Conservation (phyloP, 1,139 yeast genomes). For the Sugiyamaella novakii region DNA sequence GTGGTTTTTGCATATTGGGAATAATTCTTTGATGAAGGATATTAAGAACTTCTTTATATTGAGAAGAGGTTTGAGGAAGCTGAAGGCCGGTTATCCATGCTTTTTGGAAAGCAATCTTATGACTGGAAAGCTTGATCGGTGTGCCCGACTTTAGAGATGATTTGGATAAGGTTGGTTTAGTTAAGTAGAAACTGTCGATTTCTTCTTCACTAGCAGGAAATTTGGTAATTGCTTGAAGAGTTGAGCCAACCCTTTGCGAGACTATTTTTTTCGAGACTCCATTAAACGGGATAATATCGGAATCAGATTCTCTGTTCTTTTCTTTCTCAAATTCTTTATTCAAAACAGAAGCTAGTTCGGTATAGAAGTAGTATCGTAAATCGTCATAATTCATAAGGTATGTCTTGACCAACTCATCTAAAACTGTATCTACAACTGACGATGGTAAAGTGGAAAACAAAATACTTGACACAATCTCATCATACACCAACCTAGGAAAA, state of each 20-base stretch:
- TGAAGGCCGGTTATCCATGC: slow-evolving; percentile 63
- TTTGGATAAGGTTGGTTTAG: slow-evolving; percentile 46
- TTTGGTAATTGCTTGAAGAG: slow-evolving; percentile 43
- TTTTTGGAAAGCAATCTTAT: slow-evolving; percentile 68
- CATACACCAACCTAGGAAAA: slow-evolving; percentile 64
- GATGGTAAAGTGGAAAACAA: slow-evolving; percentile 25
- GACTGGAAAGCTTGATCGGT: slow-evolving; percentile 52
- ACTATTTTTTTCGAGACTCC: slow-evolving; percentile 1
- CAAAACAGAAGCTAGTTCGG: slow-evolving; percentile 28
- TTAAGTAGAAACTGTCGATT: slow-evolving; percentile 38
- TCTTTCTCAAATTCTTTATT: slow-evolving; percentile 18
- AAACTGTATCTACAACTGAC: slow-evolving; percentile 48
- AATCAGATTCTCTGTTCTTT: background rate
- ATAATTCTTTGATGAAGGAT: slow-evolving; percentile 82
- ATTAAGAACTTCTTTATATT: slow-evolving; percentile 68
- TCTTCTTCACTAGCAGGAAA: slow-evolving; percentile 39
- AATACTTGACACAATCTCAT: slow-evolving; percentile 55
- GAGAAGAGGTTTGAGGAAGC: slow-evolving; percentile 50
- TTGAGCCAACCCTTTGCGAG: slow-evolving; percentile 27
- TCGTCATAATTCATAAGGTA: slow-evolving; percentile 52
- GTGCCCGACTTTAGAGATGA: slow-evolving; percentile 57
- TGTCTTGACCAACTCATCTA: slow-evolving; percentile 61
- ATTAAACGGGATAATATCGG: background rate
- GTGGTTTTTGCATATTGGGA: slow-evolving; percentile 79
- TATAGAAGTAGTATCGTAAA: slow-evolving; percentile 37